Conservation (phyloP, 129 eudicot species). For the Helichrysum umbraculigerum region DNA sequence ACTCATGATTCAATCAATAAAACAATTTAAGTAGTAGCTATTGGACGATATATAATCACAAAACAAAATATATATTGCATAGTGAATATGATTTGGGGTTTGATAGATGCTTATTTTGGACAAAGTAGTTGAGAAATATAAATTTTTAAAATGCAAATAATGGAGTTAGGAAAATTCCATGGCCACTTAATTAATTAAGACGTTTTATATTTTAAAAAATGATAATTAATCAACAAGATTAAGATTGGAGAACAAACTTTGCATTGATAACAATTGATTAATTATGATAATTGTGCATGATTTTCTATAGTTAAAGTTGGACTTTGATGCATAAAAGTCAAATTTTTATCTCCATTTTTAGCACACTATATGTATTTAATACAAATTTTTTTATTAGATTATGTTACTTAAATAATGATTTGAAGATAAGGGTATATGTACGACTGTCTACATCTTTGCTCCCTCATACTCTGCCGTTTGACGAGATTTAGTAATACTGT, state of each 20-base stretch:
- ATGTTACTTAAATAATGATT: background rate
- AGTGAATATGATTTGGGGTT: conserved; percentile 17
- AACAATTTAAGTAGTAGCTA: conserved; percentile 2
- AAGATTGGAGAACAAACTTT: conserved; percentile 33
- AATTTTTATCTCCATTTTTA: background rate
- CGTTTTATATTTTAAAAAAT: background rate
- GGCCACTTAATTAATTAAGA: background rate
- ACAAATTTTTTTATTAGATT: background rate
- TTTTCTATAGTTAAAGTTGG: background rate
- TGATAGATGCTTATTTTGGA: conserved; percentile 20
- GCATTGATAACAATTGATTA: conserved; percentile 1
- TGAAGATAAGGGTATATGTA: too few relatives aligned
- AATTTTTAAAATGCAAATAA: conserved; percentile 19
- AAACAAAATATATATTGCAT: background rate
- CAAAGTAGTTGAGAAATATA: conserved; percentile 26
- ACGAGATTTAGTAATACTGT: too few relatives aligned
- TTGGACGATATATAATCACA: background rate
- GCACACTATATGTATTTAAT: background rate
- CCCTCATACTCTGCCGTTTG: too few relatives aligned
- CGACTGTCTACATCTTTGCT: too few relatives aligned
- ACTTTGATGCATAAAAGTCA: conserved; percentile 21
- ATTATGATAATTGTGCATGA: background rate
- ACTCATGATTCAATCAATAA: background rate
- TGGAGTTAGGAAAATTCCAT: conserved; percentile 38
- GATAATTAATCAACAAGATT: conserved; percentile 30